Evolutionary conservation across 202 grass and related monocot genomes (phyloP).

Genomic region (Miscanthus sacchariflorus): DNA sequence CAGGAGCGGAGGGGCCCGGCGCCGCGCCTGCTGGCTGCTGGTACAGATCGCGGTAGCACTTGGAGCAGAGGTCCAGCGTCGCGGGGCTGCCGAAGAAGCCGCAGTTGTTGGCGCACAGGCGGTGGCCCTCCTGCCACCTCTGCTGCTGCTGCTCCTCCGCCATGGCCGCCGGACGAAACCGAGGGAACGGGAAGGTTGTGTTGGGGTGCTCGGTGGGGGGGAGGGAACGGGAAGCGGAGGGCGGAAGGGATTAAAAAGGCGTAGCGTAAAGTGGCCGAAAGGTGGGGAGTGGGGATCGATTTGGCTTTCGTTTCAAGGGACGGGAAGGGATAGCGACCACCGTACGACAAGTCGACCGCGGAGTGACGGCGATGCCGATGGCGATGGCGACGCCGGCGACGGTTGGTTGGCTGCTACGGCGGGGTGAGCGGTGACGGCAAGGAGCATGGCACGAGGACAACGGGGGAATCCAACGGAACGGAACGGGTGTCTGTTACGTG

Average conservation of each 20-base stretch:
- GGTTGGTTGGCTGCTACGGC: neutral
- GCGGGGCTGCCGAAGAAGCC: slow-evolving; percentile 74
- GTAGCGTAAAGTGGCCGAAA: slow-evolving; percentile 46
- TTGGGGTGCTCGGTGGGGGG: too few relatives aligned
- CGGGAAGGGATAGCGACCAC: slow-evolving; percentile 51
- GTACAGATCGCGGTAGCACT: slow-evolving; percentile 60
- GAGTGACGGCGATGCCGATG: neutral
- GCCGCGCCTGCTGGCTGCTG: neutral
- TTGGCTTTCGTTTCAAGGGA: slow-evolving; percentile 56
- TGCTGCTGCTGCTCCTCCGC: slow-evolving; percentile 56
- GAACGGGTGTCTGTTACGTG: neutral
- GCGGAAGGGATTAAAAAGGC: slow-evolving; percentile 45
- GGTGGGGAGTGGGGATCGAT: neutral
- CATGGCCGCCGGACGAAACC: slow-evolving; percentile 29
- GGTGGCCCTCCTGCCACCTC: slow-evolving; percentile 63
- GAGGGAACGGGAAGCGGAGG: neutral
- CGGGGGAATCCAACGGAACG: neutral
- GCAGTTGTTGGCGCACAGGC: slow-evolving; percentile 72
- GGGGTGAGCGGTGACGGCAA: neutral
- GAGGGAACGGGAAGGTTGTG: neutral
- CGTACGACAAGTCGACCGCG: slow-evolving; percentile 6
- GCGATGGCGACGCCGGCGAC: neutral
- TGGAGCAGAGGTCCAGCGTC: slow-evolving; percentile 71
- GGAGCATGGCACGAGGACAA: neutral
- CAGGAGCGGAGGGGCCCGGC: slow-evolving; percentile 9